Evolutionary conservation across 2,329 filamentous ascomycete genomes (phyloP), one percentile per base, ranked within the genome.

Genomic region (Zymoseptoria tritici): DNA sequence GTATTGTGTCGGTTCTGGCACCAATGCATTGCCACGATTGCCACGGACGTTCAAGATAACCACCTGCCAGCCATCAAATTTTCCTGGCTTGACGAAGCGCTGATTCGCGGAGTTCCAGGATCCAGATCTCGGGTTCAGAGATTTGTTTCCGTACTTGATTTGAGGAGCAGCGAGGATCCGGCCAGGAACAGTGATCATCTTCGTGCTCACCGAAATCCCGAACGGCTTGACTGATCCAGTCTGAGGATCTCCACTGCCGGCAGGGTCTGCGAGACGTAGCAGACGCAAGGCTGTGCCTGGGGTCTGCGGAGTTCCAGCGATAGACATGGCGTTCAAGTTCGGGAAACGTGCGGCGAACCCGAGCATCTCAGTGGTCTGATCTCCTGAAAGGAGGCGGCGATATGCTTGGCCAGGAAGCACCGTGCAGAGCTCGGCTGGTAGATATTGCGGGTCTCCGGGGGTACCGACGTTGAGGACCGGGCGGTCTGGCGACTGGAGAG

Each of bases 301-400:
- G 8, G 20, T 46, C 0, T 54, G 52, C 0, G 62, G 31, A 62
- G 62, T 68, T 19, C 71, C 71, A 46, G 67, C 79, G 66, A 94
- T 87, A 0, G 86, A 88, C 1, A 78, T 70, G 0, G 86, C 88
- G 64, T 93, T 95, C 5, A 80, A 76, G 1, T 79, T 79, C 0
- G 90, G 89, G 0, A 76, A 76, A 3, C 87, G 82, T 58, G 87
- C 89, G 1, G 90, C 87, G 70, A 90, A 90, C 0, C 75, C 75
- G 52, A 93, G 84, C 89, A 94, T 92, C 0, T 76, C 68, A 0
- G 81, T 78, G 0, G 87, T 89, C 68, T 93, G 87, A 0, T 78
- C 72, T 0, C 80, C 76, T 0, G 72, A 79, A 16, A 92, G 77
- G 66, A 85, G 85, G 3, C 81, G 75, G 49, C 81, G 83, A 21